A percentile compares a stretch with the other conserved stretches of the same genome.
Conservation (phyloP, 164 flowering plant species). For the Vitis riparia region DNA sequence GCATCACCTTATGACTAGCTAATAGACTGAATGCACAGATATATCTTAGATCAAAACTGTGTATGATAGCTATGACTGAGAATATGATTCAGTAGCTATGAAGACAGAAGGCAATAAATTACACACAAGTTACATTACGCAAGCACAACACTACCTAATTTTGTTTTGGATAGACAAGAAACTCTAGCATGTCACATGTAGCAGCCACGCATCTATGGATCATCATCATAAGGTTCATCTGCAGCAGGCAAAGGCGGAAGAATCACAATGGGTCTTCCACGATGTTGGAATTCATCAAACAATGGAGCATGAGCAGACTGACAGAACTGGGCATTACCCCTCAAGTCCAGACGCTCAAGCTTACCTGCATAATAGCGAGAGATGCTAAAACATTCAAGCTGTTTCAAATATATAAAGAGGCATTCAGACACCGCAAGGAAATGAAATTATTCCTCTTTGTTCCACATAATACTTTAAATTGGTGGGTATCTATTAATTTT, state of each 20-base stretch:
- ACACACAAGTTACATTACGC: too few relatives aligned
- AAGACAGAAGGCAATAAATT: background rate
- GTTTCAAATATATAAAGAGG: background rate
- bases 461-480: background rate
- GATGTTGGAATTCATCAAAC: conserved; percentile 34
- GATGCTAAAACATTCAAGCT: background rate
- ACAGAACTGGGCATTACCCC: conserved; percentile 38
- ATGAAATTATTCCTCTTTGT: background rate
- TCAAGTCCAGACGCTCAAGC: conserved; percentile 53
- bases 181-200: too few relatives aligned
- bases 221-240: conserved; percentile 49
- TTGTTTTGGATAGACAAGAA: too few relatives aligned
- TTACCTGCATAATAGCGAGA: conserved; percentile 34
- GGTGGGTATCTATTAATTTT: background rate
- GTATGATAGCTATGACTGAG: too few relatives aligned
- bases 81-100: background rate
- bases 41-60: background rate
- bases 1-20: too few relatives aligned
- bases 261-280: conserved; percentile 45
- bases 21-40: too few relatives aligned
- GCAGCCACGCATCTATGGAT: conserved; percentile 33
- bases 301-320: conserved; percentile 24
- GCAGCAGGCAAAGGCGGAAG: conserved; percentile 24
- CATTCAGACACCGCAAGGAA: background rate
- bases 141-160: too few relatives aligned